A percentile compares a stretch with the other conserved stretches of the same genome.
These are phyloP conservation scores for Lavandula angustifolia DNA, from an alignment of 257 asterid genomes.

Conservation along the genomic window DNA sequence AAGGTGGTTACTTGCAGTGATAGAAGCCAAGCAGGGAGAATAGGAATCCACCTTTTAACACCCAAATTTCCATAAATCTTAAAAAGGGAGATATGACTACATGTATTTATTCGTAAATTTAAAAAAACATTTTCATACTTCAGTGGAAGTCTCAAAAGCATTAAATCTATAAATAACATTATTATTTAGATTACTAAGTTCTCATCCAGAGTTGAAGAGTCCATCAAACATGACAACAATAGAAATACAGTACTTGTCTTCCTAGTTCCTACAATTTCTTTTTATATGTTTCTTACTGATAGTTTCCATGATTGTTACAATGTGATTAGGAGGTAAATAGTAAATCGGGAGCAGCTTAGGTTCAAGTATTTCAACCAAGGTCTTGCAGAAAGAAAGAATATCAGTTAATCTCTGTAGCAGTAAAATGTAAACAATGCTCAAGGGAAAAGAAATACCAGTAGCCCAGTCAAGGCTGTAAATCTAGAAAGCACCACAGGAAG, in stretches of 20 bases:
- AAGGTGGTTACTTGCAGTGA: too few relatives aligned
- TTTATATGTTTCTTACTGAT: background rate
- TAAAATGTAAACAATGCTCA: slow-evolving; percentile 24
- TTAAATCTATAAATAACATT: background rate
- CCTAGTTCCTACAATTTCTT: slow-evolving; percentile 2
- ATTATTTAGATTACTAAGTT: slow-evolving; percentile 2
- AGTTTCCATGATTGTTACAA: slow-evolving; percentile 2
- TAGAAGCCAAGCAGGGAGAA: background rate
- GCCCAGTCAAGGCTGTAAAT: slow-evolving; percentile 94
- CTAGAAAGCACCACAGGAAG: slow-evolving; percentile 79
- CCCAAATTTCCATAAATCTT: too few relatives aligned
- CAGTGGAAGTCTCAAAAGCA: too few relatives aligned
- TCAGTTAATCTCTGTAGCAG: slow-evolving; percentile 13
- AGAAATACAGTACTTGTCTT: slow-evolving; percentile 1
- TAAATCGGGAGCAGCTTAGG: slow-evolving; percentile 25
- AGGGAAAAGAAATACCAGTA: slow-evolving; percentile 62
- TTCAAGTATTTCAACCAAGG: slow-evolving; percentile 24
- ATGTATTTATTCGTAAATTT: too few relatives aligned
- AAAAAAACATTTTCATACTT: too few relatives aligned
- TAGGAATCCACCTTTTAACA: background rate
- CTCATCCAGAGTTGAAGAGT: background rate
- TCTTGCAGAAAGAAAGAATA: slow-evolving; percentile 14
- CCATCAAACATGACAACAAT: background rate
- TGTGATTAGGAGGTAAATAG: slow-evolving; percentile 19
- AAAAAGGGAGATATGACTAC: too few relatives aligned